Conservation (phyloP, 495 filamentous ascomycete species). For the Paragyromitra xinjiangensis region DNA sequence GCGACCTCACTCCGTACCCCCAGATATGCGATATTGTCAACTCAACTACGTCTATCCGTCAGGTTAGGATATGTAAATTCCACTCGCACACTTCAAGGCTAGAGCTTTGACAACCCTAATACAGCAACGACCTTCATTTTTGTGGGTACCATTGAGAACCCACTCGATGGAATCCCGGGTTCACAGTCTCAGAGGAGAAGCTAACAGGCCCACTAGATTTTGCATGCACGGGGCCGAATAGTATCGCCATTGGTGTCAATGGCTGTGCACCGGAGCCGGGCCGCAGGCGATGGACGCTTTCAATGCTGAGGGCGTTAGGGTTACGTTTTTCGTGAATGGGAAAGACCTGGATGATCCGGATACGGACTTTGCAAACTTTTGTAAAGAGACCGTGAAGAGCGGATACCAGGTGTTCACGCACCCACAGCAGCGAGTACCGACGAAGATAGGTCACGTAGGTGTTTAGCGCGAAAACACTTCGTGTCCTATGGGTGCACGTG, state of each 20-base stretch:
- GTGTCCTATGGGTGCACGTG: too few species aligned
- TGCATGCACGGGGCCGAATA: conserved; percentile 72
- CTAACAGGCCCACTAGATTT: conserved; percentile 69
- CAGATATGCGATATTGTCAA: conserved; percentile 77
- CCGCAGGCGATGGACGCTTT: conserved; percentile 71
- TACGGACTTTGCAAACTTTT: conserved; percentile 67
- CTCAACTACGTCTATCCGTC: conserved; percentile 65
- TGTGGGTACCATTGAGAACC: conserved; percentile 69
- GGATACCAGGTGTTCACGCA: conserved; percentile 69
- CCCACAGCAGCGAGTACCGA: not conserved
- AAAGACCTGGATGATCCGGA: conserved; percentile 66
- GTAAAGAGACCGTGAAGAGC: conserved; percentile 67
- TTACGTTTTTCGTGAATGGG: conserved; percentile 80
- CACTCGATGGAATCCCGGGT: conserved; percentile 63
- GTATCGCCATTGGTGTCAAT: conserved; percentile 82
- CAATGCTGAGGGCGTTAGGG: conserved; percentile 68
- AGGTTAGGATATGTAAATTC: conserved; percentile 71
- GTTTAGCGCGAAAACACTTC: too few species aligned
- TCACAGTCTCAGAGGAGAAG: conserved; percentile 69
- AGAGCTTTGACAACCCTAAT: conserved; percentile 64
- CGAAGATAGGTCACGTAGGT: not conserved
- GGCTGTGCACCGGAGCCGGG: conserved; percentile 70
- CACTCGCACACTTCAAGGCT: conserved; percentile 72
- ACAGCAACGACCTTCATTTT: conserved; percentile 66
- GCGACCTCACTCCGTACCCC: conserved; percentile 68